Evolutionary conservation across 352 stramenopile genomes (phyloP), one percentile per base, ranked within the genome.

Genomic region (Discostella stelligera): DNA sequence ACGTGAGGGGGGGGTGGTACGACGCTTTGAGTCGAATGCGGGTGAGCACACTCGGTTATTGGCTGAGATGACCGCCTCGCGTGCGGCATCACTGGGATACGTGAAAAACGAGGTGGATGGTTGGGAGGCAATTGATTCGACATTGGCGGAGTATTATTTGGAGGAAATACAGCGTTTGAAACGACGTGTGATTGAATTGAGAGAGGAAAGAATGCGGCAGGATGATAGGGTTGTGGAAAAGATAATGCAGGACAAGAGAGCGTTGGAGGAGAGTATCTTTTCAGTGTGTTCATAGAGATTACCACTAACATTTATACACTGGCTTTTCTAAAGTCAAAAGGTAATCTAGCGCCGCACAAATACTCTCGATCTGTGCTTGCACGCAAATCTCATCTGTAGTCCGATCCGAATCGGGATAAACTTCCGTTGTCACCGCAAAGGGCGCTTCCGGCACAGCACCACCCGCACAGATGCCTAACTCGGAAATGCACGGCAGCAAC

Each of bases 371-470:
- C 48, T 85, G 77, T 49, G 71, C 77, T 21, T 46, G 18, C 10
- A 79, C 66, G 67, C 77, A 85, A 50, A 74, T 41, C 46, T 79
- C 72, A 25, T 21, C 41, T 8, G 18, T 79, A 20, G 68, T 66
- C 0, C 60, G 61, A 16, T 54, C 23, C n/a, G 46, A 71, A 67
- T 85, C 77, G 54, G 77, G 77, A 70, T 85, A 85, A 49, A 82
- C 71, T 53, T 85, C 77, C 20, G 77, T 85, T 3, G 77, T 85
- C 0, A 74, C 49, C 13, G 52, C 23, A 50, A 77, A 75, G 23
- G 53, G 18, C 16, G 41, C 66, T 53, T 54, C 1, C 11, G 74
- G 76, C 7, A 79, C 52, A 3, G 66, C 66, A 20, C 66, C 66
- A 18, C 77, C 66, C 8, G 60, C 77, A 64, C 77, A 85, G 16